These are phyloP conservation scores for Auriculariales sp. DNA, from an alignment of 768 basidiomycete genomes.

Conservation along the genomic window DNA sequence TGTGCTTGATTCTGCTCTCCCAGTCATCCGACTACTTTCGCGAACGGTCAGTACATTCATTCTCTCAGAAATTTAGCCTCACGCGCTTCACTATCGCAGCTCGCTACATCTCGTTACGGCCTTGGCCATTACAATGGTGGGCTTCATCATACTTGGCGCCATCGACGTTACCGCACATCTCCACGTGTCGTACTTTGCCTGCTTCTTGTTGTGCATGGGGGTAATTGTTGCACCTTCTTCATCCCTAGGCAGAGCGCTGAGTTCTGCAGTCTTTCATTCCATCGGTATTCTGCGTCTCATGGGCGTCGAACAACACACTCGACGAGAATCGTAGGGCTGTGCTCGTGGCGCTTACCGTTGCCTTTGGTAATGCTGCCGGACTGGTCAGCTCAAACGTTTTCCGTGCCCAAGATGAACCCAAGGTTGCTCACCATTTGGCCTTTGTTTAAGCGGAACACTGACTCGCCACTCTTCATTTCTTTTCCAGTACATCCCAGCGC, in stretches of 20 bases:
- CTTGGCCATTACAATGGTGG: conserved; percentile 5
- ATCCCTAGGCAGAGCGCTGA: not conserved
- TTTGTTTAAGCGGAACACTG: not conserved
- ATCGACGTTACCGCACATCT: conserved; percentile 27
- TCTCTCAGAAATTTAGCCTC: conserved; percentile 2
- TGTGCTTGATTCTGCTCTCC: conserved; percentile 29
- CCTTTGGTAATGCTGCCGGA: conserved; percentile 27
- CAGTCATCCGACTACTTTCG: conserved; percentile 38
- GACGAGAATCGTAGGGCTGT: conserved; percentile 33
- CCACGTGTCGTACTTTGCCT: conserved; percentile 37
- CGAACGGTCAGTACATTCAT: conserved; percentile 34
- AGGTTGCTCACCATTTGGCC: not conserved
- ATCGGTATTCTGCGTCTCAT: conserved; percentile 5
- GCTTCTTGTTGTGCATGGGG: conserved; percentile 37
- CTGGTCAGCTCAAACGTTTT: conserved; percentile 39
- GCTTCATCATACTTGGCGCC: conserved; percentile 22
- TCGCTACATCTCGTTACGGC: conserved; percentile 4
- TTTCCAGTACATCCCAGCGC: conserved; percentile 27
- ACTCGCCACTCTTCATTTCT: not conserved
- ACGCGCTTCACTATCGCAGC: conserved; percentile 6
- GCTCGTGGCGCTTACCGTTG: conserved; percentile 39
- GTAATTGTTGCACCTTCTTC: conserved; percentile 12
- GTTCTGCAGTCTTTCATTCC: not conserved
- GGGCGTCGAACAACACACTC: conserved; percentile 36
- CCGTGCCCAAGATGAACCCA: conserved; percentile 33